Conservation (phyloP, 192 early-diverging fungal species). For the Coemansia sp. region DNA sequence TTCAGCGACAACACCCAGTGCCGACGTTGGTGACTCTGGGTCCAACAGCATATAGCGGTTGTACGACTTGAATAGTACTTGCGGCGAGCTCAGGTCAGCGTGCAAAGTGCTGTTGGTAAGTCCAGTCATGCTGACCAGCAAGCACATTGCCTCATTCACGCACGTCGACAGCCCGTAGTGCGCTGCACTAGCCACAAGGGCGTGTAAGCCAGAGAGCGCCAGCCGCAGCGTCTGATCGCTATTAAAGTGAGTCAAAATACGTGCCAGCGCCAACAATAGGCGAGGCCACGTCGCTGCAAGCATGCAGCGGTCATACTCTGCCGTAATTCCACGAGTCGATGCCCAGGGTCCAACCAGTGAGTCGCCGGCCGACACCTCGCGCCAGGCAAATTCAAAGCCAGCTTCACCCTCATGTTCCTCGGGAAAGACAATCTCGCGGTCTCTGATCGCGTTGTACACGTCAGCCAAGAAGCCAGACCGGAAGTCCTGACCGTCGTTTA, state of each 20-base stretch:
- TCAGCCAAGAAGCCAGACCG: slow-evolving; percentile 74
- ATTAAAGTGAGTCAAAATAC: slow-evolving; percentile 18
- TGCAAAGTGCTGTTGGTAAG: slow-evolving; percentile 35
- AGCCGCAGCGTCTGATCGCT: slow-evolving; percentile 31
- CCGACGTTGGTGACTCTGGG: slow-evolving; percentile 39
- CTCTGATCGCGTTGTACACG: slow-evolving; percentile 87
- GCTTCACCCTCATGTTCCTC: slow-evolving; percentile 95
- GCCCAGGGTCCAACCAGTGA: slow-evolving; percentile 58
- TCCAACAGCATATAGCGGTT: slow-evolving; percentile 34
- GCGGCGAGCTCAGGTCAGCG: slow-evolving; percentile 27
- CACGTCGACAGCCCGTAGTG: slow-evolving; percentile 73
- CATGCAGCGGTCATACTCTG: slow-evolving; percentile 77
- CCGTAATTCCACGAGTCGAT: slow-evolving; percentile 58
- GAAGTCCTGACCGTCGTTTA: slow-evolving; percentile 89
- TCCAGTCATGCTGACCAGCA: slow-evolving; percentile 76
- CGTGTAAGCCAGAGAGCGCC: slow-evolving; percentile 34
- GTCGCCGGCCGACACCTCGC: slow-evolving; percentile 60
- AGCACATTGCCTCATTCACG: slow-evolving; percentile 76
- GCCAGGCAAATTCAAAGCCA: slow-evolving; percentile 95
- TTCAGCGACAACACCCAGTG: slow-evolving; percentile 37
- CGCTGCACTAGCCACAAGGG: slow-evolving; percentile 48
- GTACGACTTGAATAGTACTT: slow-evolving; percentile 31
- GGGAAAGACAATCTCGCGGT: slow-evolving; percentile 92
- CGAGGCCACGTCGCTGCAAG: slow-evolving; percentile 76
- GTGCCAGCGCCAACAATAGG: slow-evolving; percentile 60